Evolutionary conservation across 2,329 filamentous ascomycete genomes (phyloP).

Genomic region (Trichophyton mentagrophytes): DNA sequence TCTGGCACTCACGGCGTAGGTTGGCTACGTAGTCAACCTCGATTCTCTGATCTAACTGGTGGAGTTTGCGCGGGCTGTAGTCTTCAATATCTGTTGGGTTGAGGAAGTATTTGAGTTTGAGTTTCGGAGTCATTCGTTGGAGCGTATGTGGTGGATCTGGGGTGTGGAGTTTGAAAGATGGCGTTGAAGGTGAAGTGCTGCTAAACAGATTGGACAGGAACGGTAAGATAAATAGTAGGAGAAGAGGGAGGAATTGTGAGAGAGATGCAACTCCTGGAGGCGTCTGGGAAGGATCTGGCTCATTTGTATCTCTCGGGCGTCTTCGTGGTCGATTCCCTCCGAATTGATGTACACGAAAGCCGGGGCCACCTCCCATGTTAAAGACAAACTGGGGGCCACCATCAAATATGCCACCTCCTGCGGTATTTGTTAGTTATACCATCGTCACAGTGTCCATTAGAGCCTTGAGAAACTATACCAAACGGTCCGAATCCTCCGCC

Average conservation of each 20-base stretch:
- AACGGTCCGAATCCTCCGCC: conserved; percentile 53
- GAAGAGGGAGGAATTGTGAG: conserved; percentile 70
- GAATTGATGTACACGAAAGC: conserved; percentile 90
- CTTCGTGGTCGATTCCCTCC: conserved; percentile 65
- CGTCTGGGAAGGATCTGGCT: conserved; percentile 37
- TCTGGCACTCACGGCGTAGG: conserved; percentile 59
- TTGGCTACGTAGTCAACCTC: conserved; percentile 59
- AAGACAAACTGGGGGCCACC: conserved; percentile 83
- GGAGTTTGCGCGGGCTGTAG: conserved; percentile 56
- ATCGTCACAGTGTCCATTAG: too few species aligned
- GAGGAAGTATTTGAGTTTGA: conserved; percentile 73
- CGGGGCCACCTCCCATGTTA: conserved; percentile 83
- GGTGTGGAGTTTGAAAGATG: conserved; percentile 62
- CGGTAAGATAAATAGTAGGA: conserved; percentile 78
- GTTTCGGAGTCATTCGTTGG: conserved; percentile 55
- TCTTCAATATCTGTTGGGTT: conserved; percentile 64
- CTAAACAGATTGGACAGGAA: conserved; percentile 69
- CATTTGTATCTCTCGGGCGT: conserved; percentile 55
- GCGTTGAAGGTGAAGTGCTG: conserved; percentile 44
- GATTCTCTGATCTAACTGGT: conserved; percentile 61
- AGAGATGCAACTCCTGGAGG: conserved; percentile 41
- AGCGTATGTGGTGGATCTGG: conserved; percentile 59
- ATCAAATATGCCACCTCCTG: conserved; percentile 51
- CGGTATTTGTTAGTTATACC: conserved; percentile 5
- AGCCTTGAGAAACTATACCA: conserved; percentile 35